phyloP scores from a whole-genome alignment of 768 basidiomycete species.

The Leccinellum luteum region DNA sequence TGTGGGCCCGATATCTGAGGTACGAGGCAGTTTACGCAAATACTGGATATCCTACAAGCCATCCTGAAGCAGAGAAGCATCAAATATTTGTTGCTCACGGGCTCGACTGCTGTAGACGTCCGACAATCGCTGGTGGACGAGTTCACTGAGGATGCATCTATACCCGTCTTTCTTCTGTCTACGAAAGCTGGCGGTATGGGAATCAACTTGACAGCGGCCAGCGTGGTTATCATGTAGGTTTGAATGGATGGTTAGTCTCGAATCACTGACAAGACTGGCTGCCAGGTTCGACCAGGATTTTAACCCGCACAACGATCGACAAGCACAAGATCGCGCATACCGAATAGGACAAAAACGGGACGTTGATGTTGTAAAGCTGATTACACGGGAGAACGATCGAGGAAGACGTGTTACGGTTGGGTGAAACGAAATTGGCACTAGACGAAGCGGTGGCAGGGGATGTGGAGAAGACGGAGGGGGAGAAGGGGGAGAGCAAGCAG shows the following conservation, averaged over 20 bases:
- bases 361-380: slow-evolving; percentile 93
- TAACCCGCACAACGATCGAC: slow-evolving; percentile 96
- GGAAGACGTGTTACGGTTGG: slow-evolving; percentile 92
- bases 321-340: slow-evolving; percentile 97
- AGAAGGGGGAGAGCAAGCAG: slow-evolving; percentile 58
- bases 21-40: slow-evolving; percentile 81
- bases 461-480: slow-evolving; percentile 53
- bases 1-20: not conserved
- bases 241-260: not conserved
- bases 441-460: slow-evolving; percentile 92
- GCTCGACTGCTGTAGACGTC: slow-evolving; percentile 90
- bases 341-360: slow-evolving; percentile 94
- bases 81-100: slow-evolving; percentile 83
- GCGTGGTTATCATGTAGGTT: slow-evolving; percentile 88
- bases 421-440: slow-evolving; percentile 84
- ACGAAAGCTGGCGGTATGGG: slow-evolving; percentile 96
- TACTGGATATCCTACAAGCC: slow-evolving; percentile 88
- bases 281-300: slow-evolving; percentile 95
- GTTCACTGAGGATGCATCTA: slow-evolving; percentile 80
- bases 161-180: slow-evolving; percentile 86
- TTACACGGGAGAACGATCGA: slow-evolving; percentile 91
- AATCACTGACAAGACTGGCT: slow-evolving; percentile 4
- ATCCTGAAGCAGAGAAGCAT: slow-evolving; percentile 70
- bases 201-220: slow-evolving; percentile 94
- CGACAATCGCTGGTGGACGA: slow-evolving; percentile 94